A percentile compares a stretch with the other conserved stretches of the same genome.
These are phyloP conservation scores for Scenedesmus sp. DNA, from an alignment of 163 green algal genomes.

Conservation along the genomic window DNA sequence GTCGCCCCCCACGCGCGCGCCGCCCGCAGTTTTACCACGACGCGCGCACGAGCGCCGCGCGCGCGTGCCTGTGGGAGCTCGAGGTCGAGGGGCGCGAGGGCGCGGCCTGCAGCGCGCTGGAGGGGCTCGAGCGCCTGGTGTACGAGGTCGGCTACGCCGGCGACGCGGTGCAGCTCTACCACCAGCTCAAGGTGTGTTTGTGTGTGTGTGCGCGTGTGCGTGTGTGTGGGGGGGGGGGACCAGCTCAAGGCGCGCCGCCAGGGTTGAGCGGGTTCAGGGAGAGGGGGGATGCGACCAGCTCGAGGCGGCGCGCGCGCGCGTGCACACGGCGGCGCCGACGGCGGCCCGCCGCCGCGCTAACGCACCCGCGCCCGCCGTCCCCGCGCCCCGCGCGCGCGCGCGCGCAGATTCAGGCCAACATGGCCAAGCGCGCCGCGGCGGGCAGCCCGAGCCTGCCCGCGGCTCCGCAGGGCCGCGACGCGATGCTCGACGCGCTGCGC, in stretches of 20 bases:
- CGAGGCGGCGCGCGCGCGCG: neutral
- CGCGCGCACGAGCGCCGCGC: too few species aligned
- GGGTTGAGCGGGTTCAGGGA: too few species aligned
- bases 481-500: slow-evolving; percentile 2
- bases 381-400: neutral
- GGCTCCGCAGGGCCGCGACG: neutral
- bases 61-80: slow-evolving; percentile 25
- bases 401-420: slow-evolving; percentile 32
- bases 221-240: neutral
- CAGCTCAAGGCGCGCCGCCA: too few species aligned
- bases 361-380: neutral
- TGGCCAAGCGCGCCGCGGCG: slow-evolving; percentile 5
- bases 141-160: slow-evolving; percentile 40
- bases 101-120: slow-evolving; percentile 16
- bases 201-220: neutral
- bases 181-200: slow-evolving; percentile 21
- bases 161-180: slow-evolving; percentile 35
- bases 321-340: neutral
- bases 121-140: slow-evolving; percentile 38
- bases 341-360: neutral
- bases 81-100: slow-evolving; percentile 5
- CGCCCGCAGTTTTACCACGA: too few species aligned
- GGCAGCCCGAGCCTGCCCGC: neutral
- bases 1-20: too few species aligned
- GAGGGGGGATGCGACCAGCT: too few species aligned